Conservation (phyloP, 2,329 filamentous ascomycete genomes). For the Aspergillus sp. region DNA sequence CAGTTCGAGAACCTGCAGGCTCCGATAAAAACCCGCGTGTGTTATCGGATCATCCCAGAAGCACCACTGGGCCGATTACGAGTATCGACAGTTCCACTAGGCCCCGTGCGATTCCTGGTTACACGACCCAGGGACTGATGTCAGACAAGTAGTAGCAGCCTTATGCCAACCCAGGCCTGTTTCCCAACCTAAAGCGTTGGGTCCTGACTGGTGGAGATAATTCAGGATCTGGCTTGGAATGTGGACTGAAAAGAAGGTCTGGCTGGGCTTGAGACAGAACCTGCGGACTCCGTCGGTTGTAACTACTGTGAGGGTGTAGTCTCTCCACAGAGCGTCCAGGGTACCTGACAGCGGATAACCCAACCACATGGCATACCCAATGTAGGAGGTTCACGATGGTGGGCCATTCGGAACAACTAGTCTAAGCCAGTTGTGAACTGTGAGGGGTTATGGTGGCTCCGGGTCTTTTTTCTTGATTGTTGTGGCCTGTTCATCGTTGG, state of each 20-base stretch:
- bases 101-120: neutral
- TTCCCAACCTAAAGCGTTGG: neutral
- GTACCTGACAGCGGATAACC: neutral
- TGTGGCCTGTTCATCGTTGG: neutral
- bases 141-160: neutral
- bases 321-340: neutral
- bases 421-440: no score
- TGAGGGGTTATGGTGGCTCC: neutral
- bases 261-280: neutral
- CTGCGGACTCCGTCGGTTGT: neutral
- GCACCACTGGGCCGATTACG: neutral
- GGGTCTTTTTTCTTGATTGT: neutral
- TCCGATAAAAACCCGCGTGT: neutral
- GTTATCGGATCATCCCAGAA: neutral
- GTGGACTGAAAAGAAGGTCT: neutral
- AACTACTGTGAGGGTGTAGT: neutral
- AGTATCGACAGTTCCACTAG: neutral
- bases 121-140: neutral
- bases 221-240: neutral
- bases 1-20: neutral
- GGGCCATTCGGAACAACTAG: neutral
- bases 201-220: neutral
- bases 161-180: neutral
- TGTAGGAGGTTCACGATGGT: neutral
- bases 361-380: no score